Conservation (phyloP, 139 green algal species). For the Yamagishiella unicocca region DNA sequence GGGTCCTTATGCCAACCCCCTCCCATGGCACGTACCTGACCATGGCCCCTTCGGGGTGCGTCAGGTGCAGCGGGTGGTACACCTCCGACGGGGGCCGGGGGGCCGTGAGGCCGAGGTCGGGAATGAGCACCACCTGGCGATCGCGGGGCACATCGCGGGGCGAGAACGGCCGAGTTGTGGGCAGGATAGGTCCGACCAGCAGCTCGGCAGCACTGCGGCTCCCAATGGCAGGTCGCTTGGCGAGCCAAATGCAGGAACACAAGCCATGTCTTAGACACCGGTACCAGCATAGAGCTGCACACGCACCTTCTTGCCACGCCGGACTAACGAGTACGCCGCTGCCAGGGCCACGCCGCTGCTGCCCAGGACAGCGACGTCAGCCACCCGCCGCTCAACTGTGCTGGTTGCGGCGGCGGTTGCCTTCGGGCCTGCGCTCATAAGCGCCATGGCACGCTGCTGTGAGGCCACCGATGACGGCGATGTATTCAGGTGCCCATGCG, state of each 20-base stretch:
- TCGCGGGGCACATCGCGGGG: too few species aligned
- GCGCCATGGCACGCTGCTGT: too few species aligned
- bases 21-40: slow-evolving; percentile 24
- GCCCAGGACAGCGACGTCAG: slow-evolving; percentile 62
- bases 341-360: slow-evolving; percentile 32
- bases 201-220: too few species aligned
- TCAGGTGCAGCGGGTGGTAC: slow-evolving; percentile 48
- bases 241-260: too few species aligned
- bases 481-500: too few species aligned
- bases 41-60: slow-evolving; percentile 32
- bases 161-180: too few species aligned
- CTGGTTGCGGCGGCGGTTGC: not conserved
- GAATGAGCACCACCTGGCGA: slow-evolving; percentile 53
- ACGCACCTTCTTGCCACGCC: slow-evolving; percentile 64
- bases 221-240: too few species aligned
- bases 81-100: not conserved
- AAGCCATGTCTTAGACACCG: too few species aligned
- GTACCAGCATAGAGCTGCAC: too few species aligned
- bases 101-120: slow-evolving; percentile 43
- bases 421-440: too few species aligned
- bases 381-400: slow-evolving; percentile 49
- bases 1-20: not conserved
- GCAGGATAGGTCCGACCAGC: too few species aligned
- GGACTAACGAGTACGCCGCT: slow-evolving; percentile 52
- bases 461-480: too few species aligned